Evolutionary conservation across 805 yeast genomes (phyloP).

Genomic region (Lipomyces yamadae): DNA sequence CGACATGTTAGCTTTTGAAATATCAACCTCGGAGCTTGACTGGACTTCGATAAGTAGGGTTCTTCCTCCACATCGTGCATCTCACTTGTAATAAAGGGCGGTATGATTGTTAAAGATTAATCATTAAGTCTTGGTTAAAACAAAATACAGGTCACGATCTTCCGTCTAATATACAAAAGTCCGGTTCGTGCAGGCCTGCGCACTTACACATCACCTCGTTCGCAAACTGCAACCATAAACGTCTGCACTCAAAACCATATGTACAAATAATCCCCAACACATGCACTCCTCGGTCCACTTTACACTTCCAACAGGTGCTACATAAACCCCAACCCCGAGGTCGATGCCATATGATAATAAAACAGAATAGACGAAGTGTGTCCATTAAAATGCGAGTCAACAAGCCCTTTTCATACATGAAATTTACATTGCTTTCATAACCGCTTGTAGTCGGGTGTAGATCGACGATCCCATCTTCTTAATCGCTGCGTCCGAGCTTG

Average conservation of each 20-base stretch:
- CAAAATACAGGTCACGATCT: neutral
- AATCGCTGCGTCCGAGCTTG: constrained; percentile 29
- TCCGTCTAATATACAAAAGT: constrained; percentile 4
- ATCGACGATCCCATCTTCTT: constrained; percentile 33
- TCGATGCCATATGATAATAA: neutral
- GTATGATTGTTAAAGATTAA: neutral
- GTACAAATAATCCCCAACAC: neutral
- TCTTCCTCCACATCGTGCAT: too few relatives aligned
- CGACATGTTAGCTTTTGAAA: too few relatives aligned
- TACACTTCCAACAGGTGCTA: neutral
- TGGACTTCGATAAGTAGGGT: too few relatives aligned
- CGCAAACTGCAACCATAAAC: neutral
- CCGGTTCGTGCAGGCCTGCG: neutral
- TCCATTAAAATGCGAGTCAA: neutral
- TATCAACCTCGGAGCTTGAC: too few relatives aligned
- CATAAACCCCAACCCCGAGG: neutral
- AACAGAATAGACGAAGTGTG: neutral
- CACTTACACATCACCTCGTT: neutral
- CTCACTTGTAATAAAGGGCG: neutral
- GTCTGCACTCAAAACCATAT: neutral
- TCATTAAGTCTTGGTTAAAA: neutral
- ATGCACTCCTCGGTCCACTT: neutral
- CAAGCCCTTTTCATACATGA: neutral
- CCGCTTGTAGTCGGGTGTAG: constrained; percentile 27
- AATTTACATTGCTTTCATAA: constrained; percentile 7